Conservation (phyloP, 1,139 yeast species). For the Blastobotrys buckinghamii region DNA sequence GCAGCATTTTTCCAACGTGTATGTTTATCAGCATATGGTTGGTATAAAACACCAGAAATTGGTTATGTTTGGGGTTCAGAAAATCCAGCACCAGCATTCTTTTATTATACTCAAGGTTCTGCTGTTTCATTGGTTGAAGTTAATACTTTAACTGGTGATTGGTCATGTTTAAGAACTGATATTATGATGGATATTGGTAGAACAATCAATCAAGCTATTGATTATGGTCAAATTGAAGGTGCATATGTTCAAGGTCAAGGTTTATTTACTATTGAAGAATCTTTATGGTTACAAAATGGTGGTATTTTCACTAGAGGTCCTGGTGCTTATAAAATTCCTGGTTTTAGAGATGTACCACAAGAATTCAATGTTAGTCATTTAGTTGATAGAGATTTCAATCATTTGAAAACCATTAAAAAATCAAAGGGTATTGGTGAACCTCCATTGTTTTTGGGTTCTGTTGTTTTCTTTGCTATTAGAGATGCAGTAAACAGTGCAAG, state of each 20-base stretch:
- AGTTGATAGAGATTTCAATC: conserved; percentile 37
- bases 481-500: conserved; percentile 38
- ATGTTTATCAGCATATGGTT: conserved; percentile 43
- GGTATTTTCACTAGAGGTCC: conserved; percentile 42
- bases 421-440: conserved; percentile 46
- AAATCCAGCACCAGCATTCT: conserved; percentile 40
- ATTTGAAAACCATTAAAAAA: conserved; percentile 39
- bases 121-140: conserved; percentile 40
- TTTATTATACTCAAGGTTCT: conserved; percentile 42
- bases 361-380: conserved; percentile 38
- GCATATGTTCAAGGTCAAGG: conserved; percentile 46
- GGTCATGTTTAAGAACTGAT: conserved; percentile 38
- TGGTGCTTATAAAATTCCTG: conserved; percentile 45
- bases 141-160: conserved; percentile 43
- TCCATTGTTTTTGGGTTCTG: conserved; percentile 40
- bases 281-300: conserved; percentile 40
- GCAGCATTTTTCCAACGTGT: conserved; percentile 41
- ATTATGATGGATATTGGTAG: conserved; percentile 45
- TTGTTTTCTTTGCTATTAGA: conserved; percentile 40
- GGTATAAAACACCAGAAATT: conserved; percentile 45
- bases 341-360: conserved; percentile 42
- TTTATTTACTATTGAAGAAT: conserved; percentile 42
- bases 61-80: conserved; percentile 39
- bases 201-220: conserved; percentile 43
- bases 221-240: conserved; percentile 45